phyloP scores from a whole-genome alignment of 371 early-diverging fungal species.

The Rhizomucor pusillus region DNA sequence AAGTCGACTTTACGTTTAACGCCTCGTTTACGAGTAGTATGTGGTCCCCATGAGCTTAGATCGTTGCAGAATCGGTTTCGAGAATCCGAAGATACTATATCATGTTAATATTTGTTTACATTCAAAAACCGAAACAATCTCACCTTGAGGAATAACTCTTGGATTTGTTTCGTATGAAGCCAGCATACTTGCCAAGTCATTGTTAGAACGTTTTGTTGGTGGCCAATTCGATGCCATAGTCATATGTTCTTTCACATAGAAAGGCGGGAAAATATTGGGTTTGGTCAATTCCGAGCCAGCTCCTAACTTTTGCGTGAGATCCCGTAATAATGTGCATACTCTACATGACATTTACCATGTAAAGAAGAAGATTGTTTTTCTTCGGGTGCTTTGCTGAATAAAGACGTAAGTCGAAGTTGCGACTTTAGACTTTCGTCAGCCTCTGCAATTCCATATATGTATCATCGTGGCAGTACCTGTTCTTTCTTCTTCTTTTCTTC shows the following conservation, averaged over 20 bases:
- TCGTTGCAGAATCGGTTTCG: too few species aligned
- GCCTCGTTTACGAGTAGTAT: constrained; percentile 12
- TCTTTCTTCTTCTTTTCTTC: constrained; percentile 42
- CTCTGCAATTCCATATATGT: not conserved
- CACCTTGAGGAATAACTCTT: constrained; percentile 2
- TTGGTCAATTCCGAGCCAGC: not conserved
- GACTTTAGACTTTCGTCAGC: constrained; percentile 15
- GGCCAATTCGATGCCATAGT: constrained; percentile 35
- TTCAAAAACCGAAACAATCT: not conserved
- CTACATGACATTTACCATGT: not conserved
- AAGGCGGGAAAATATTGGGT: constrained; percentile 60
- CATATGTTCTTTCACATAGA: constrained; percentile 61
- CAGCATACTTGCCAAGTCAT: constrained; percentile 25
- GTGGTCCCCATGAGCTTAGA: constrained; percentile 6
- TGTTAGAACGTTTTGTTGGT: constrained; percentile 18
- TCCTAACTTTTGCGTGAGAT: too few species aligned
- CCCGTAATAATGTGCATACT: not conserved
- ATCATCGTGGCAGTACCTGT: constrained; percentile 28
- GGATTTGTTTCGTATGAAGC: constrained; percentile 1
- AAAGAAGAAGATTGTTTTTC: constrained; percentile 7
- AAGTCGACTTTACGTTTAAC: constrained; percentile 19
- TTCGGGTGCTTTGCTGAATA: constrained; percentile 34
- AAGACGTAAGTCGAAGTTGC: constrained; percentile 41
- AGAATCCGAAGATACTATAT: too few species aligned
- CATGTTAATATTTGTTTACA: not conserved